Base-by-base conservation (phyloP, 1,284 basidiomycete species). In the Ganoderma meredithae region DNA sequence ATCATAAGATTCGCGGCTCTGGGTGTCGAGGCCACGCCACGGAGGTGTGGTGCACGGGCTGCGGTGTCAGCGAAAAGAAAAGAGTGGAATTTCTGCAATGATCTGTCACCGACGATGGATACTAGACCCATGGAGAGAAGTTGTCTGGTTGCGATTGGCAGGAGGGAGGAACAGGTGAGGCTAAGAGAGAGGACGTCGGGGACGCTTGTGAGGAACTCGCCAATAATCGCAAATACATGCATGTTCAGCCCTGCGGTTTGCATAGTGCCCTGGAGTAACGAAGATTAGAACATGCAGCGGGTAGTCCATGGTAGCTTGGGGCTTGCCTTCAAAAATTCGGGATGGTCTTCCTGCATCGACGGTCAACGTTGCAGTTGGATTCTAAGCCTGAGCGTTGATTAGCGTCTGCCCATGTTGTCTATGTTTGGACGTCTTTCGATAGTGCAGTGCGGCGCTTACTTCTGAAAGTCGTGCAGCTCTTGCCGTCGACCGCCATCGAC, bases 101-200 rank as follows among this genome's bases (percentile, higher is more conserved):
- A 27, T 33, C 0, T 0, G 17, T 33, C 7, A 1, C 31, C 53
- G 7, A 15, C 33, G 4, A 55, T 13, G 17, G 27, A 8, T 17
- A 55, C 13, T 27, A 27, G 31, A 12, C 53, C 31, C 53, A 55
- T 55, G 13, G 53, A 55, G 15, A 55, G 53, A 27, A 55, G 31
- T 6, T 9, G 4, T 8, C 15, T 8, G 31, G 22, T 27, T 31
- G 53, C 53, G 15, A 33, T 1, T 10, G 27, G 31, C 3, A 2
- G 25, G 53, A 55, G 27, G 31, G 53, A 27, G 53, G 53, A 55
- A 31, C 53, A 55, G 31, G 19, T 17, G 53, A 55, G 53, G 31
- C 13, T 10, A 15, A 55, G 33, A 15, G 53, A 33, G 53, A 55
- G 53, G 17, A 55, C 53, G 9, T 55, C 53, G 10, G 31, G 19